A percentile compares a stretch with the other conserved stretches of the same genome.
phyloP scores from a whole-genome alignment of 106 monocot species.

The Apostasia ramifera region DNA sequence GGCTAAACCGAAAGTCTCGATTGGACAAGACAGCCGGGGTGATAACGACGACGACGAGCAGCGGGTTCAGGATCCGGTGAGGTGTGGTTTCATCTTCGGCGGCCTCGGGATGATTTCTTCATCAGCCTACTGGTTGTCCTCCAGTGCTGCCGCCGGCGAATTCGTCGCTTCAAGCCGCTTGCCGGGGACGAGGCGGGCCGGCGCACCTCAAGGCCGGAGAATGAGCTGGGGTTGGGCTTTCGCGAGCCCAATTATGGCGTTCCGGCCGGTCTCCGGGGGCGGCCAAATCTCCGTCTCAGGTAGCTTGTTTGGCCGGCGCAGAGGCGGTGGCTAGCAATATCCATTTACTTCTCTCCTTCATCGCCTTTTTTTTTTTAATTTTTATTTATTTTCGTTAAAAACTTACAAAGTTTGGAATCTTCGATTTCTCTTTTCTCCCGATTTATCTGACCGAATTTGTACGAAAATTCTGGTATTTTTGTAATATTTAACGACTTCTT shows the following conservation, averaged over 20 bases:
- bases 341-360: too few species aligned
- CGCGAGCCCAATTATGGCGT: constrained; percentile 71
- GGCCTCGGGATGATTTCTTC: constrained; percentile 42
- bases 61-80: constrained; percentile 33
- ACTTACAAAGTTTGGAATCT: too few species aligned
- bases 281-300: not conserved
- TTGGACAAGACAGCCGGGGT: not conserved
- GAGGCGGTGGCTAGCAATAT: too few species aligned
- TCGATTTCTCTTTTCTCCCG: too few species aligned
- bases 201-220: constrained; percentile 8
- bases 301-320: too few species aligned
- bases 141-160: constrained; percentile 14
- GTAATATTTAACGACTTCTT: too few species aligned
- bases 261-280: constrained; percentile 17
- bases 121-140: constrained; percentile 28
- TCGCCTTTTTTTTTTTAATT: too few species aligned
- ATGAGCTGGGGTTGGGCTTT: constrained; percentile 67
- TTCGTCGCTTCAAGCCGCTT: not conserved
- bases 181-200: constrained; percentile 5
- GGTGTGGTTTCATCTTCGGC: constrained; percentile 60
- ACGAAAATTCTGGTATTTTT: too few species aligned
- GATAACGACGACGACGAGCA: constrained; percentile 12
- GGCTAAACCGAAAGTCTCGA: constrained; percentile 15
- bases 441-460: too few species aligned
- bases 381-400: too few species aligned